Evolutionary conservation across 2,329 filamentous ascomycete genomes (phyloP).

Genomic region (Fusarium compactum): DNA sequence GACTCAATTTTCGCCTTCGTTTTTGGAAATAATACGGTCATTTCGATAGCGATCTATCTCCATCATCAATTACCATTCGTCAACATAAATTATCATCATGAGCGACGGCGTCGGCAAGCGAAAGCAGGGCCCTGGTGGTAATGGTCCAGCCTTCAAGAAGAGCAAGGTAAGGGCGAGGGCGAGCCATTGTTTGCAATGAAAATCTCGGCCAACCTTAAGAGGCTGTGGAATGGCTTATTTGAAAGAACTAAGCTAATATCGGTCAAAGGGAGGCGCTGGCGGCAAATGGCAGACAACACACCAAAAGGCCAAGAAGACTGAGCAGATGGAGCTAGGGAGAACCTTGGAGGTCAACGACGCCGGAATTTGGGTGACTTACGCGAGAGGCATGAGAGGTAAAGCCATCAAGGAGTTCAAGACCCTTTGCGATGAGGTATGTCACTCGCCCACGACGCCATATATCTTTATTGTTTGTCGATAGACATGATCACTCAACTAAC

Average conservation of each 20-base stretch:
- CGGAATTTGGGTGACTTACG: constrained; percentile 84
- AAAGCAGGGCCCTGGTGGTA: constrained; percentile 50
- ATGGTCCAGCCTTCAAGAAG: constrained; percentile 52
- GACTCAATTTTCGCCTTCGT: background rate
- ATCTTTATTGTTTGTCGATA: background rate
- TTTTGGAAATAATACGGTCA: background rate
- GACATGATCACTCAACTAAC: constrained; percentile 16
- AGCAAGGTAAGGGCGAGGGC: constrained; percentile 53
- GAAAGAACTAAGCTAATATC: constrained; percentile 24
- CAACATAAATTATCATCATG: constrained; percentile 41
- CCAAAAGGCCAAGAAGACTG: constrained; percentile 63
- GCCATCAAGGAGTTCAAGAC: constrained; percentile 75
- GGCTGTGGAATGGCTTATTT: background rate
- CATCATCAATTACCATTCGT: background rate
- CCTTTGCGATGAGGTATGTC: constrained; percentile 73
- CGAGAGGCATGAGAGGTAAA: constrained; percentile 76
- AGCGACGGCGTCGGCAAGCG: constrained; percentile 51
- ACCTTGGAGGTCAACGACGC: constrained; percentile 74
- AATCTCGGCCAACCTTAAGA: background rate
- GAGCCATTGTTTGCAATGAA: background rate
- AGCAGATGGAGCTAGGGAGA: constrained; percentile 57
- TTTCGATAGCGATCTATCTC: background rate
- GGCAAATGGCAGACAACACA: constrained; percentile 73
- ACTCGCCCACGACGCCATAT: background rate
- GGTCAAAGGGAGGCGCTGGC: constrained; percentile 60